These are phyloP conservation scores for Fusarium lyarnte DNA, from an alignment of 2,329 filamentous ascomycete species.

Conservation along the genomic window DNA sequence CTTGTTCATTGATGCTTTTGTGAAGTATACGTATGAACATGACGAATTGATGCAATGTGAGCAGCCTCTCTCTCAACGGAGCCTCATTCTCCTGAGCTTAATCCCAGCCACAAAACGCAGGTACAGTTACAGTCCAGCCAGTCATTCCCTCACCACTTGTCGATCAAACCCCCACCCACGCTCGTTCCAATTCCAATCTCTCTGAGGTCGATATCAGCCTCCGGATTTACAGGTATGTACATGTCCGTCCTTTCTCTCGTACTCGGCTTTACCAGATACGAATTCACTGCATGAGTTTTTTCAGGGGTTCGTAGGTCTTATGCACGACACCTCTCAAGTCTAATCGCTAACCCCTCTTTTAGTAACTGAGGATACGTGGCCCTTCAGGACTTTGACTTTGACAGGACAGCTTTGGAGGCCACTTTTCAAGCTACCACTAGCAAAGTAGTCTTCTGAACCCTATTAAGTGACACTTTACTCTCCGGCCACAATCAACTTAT, in stretches of 20 bases:
- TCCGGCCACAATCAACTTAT: background rate
- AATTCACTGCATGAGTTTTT: background rate
- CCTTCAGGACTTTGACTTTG: background rate
- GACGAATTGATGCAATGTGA: background rate
- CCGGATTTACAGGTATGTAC: background rate
- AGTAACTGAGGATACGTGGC: slow-evolving; percentile 29
- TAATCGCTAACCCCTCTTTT: slow-evolving; percentile 13
- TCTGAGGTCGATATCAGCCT: background rate
- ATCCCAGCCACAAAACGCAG: slow-evolving; percentile 30
- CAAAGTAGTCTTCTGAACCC: background rate
- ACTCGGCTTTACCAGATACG: slow-evolving; percentile 18
- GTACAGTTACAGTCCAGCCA: slow-evolving; percentile 25
- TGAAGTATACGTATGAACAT: background rate
- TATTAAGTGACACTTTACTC: background rate
- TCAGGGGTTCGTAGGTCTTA: slow-evolving; percentile 7
- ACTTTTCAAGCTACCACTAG: slow-evolving; percentile 24
- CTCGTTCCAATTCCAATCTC: background rate
- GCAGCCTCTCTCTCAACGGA: background rate
- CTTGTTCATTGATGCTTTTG: background rate
- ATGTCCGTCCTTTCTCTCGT: background rate
- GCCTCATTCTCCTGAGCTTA: background rate
- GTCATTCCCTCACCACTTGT: slow-evolving; percentile 10
- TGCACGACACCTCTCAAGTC: slow-evolving; percentile 21
- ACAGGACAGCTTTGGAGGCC: background rate
- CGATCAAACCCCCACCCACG: slow-evolving; percentile 33